Evolutionary conservation across 192 early-diverging fungal genomes (phyloP), one percentile per base, ranked within the genome.

Genomic region (Coemansia furcata): DNA sequence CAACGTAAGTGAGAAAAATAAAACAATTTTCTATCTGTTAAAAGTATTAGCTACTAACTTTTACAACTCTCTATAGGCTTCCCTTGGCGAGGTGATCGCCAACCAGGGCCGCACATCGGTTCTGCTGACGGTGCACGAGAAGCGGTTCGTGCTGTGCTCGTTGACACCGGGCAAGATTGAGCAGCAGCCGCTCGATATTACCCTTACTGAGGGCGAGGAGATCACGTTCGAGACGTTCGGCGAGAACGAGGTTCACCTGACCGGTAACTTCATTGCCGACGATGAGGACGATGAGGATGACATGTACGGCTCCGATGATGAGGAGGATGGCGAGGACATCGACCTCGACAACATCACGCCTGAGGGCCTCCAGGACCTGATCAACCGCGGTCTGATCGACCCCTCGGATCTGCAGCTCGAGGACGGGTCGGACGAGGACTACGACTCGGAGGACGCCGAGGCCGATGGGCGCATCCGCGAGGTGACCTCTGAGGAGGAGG

Each of bases 91-190:
- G 6, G 78, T 84, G 33, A 68, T 85, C 32, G 69, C 80, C 12
- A 78, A 71, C 62, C 65, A 79, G 7, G 76, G 73, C 11, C 90
- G 93, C 62, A 84, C 91, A 3, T 88, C 87, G 55, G 77, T 98
- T 30, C 66, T 83, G 19, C 77, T 96, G 63, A 88, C 84, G 6
- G 86, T 90, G 37, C 87, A 93, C 55, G 84, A 87, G 38, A 87
- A 87, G 70, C 80, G 85, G 17, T 95, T 91, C 82, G 86, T 89
- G 2, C 84, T 96, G 47, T 95, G 94, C 80, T 88, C 92, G 26
- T 73, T 98, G 71, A 89, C 85, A 12, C 86, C 91, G 11, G 93
- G 89, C 50, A 80, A 87, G 67, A 82, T 86, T 49, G 91, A 98
- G 69, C 91, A 95, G 78, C 90, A 93, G 80, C 35, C 63, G 2